Conservation (phyloP, 176 grass and related monocot species). For the Alloteropsis semialata region DNA sequence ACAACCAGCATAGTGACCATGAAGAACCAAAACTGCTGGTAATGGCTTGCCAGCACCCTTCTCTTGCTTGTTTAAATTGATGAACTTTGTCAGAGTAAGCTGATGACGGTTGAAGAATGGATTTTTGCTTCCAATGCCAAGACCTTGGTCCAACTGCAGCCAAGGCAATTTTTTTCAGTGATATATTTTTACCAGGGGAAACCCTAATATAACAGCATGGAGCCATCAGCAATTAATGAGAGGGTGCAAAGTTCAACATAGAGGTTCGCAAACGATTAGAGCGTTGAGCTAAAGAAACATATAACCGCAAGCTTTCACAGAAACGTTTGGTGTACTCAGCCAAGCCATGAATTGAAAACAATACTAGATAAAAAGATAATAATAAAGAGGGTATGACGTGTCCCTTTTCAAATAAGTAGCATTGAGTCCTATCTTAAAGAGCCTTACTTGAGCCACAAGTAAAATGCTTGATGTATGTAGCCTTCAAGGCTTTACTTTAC, state of each 20-base stretch:
- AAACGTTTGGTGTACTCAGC: not conserved
- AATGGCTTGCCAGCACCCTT: slow-evolving; percentile 72
- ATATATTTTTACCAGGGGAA: not conserved
- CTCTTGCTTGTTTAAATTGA: slow-evolving; percentile 80
- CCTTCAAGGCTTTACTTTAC: not conserved
- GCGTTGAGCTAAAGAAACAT: not conserved
- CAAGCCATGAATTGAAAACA: not conserved
- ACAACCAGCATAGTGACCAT: slow-evolving; percentile 91
- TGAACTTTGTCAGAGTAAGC: slow-evolving; percentile 78
- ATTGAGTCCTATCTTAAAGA: not conserved
- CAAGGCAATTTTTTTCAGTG: slow-evolving; percentile 22
- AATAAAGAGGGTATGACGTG: not conserved
- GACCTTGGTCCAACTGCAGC: slow-evolving; percentile 90
- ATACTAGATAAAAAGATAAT: not conserved
- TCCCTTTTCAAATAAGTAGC: not conserved
- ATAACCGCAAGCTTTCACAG: not conserved
- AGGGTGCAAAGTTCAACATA: not conserved
- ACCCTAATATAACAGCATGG: not conserved
- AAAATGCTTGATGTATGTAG: not conserved
- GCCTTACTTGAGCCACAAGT: not conserved
- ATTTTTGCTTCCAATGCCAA: slow-evolving; percentile 93
- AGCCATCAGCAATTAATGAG: not conserved
- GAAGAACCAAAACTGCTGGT: slow-evolving; percentile 86
- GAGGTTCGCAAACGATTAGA: not conserved
- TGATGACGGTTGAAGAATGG: slow-evolving; percentile 96